Evolutionary conservation across 1,139 yeast species (phyloP).

Genomic region (Ogataea hybrid): DNA sequence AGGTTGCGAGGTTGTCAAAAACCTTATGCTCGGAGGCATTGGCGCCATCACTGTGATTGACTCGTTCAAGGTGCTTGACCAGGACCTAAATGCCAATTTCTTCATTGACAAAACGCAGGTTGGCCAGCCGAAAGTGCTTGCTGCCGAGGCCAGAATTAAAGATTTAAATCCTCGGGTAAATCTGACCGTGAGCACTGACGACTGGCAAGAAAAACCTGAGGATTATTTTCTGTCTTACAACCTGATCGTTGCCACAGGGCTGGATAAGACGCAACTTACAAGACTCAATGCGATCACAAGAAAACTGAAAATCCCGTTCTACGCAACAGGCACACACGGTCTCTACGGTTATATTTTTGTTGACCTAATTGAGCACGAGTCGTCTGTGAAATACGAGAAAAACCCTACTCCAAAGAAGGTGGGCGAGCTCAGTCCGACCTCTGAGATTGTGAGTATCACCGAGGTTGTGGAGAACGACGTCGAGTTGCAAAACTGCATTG

Average conservation of each 20-base stretch:
- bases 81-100: conserved; percentile 77
- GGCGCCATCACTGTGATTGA: conserved; percentile 77
- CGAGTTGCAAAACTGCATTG: conserved; percentile 45
- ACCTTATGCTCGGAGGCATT: conserved; percentile 84
- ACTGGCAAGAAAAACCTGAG: conserved; percentile 33
- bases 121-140: conserved; percentile 54
- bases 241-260: conserved; percentile 73
- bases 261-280: conserved; percentile 42
- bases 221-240: conserved; percentile 59
- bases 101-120: conserved; percentile 61
- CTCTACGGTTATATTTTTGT: conserved; percentile 78
- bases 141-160: conserved; percentile 52
- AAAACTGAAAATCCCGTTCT: conserved; percentile 56
- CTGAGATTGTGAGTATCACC: conserved; percentile 51
- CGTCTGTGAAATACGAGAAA: conserved; percentile 51
- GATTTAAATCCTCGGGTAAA: conserved; percentile 80
- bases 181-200: conserved; percentile 41
- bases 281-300: conserved; percentile 56
- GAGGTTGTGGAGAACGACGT: conserved; percentile 39
- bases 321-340: conserved; percentile 71
- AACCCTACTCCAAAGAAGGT: conserved; percentile 43
- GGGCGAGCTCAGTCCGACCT: conserved; percentile 49
- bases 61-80: conserved; percentile 48
- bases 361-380: conserved; percentile 68
- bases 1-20: conserved; percentile 88